Evolutionary conservation across 208 protist species (phyloP).

Genomic region (Perkinsela sp.): DNA sequence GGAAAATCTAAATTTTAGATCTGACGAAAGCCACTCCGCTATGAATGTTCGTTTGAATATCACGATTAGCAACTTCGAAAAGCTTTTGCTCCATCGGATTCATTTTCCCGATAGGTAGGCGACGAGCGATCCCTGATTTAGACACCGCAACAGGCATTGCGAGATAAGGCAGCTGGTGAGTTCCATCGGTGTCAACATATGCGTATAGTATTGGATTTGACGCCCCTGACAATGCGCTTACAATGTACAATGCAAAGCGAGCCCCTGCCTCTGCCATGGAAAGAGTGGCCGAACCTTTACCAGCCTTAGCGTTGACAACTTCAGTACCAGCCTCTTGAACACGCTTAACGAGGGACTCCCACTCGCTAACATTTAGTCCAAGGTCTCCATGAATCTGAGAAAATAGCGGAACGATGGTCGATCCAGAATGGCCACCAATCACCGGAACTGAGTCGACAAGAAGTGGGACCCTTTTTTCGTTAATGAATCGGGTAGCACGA

Average conservation of each 20-base stretch:
- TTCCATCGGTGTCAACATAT: slow-evolving; percentile 43
- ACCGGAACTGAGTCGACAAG: slow-evolving; percentile 30
- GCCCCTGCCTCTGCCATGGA: slow-evolving; percentile 18
- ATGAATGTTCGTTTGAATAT: slow-evolving; percentile 37
- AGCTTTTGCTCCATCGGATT: slow-evolving; percentile 11
- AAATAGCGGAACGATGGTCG: slow-evolving; percentile 71
- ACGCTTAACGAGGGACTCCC: slow-evolving; percentile 37
- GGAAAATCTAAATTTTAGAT: slow-evolving; percentile 28
- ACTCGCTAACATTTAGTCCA: slow-evolving; percentile 10
- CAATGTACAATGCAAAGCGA: slow-evolving; percentile 12
- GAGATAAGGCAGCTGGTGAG: slow-evolving; percentile 23
- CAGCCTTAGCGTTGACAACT: slow-evolving; percentile 55
- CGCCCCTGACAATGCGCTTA: slow-evolving; percentile 20
- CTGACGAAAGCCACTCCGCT: slow-evolving; percentile 28
- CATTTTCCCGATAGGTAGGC: slow-evolving; percentile 32
- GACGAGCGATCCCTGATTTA: slow-evolving; percentile 26
- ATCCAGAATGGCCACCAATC: slow-evolving; percentile 70
- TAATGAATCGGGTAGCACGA: slow-evolving; percentile 21
- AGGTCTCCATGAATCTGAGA: slow-evolving; percentile 14
- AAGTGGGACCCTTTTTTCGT: slow-evolving; percentile 8
- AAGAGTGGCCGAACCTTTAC: slow-evolving; percentile 45
- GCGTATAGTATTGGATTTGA: slow-evolving; percentile 25
- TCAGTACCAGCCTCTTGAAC: slow-evolving; percentile 49
- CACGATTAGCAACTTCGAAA: slow-evolving; percentile 9
- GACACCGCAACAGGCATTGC: slow-evolving; percentile 36